Base-by-base conservation (phyloP, 352 stramenopile species). In the Phytophthora pisi region DNA sequence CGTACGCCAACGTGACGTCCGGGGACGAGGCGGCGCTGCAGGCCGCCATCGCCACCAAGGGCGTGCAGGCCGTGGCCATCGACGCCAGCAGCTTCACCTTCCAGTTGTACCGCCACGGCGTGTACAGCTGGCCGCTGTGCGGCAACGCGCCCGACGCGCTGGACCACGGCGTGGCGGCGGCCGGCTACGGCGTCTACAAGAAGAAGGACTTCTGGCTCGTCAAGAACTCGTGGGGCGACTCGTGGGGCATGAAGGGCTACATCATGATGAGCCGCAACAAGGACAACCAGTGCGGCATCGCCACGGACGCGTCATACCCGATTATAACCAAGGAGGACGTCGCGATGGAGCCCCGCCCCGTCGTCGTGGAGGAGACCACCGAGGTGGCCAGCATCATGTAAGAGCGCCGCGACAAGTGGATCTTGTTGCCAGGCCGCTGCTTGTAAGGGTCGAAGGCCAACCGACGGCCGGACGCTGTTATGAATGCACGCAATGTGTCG, bases 151-250 rank as follows among this genome's bases (percentile, higher is more conserved):
- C 98, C n/a, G 96, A 99, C 65, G 70, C 85, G 63, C 78, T 99
- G 46, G 96, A 99, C 67, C 97, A 99, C 77, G 95, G 90, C 51
- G 96, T 99, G n/a, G 70, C 90, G 0, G 82, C 96, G 23, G 96
- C 95, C 13, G 97, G 96, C 42, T 99, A 98, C 61, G 96, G 94
- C 23, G 52, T 66, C 3, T 78, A 74, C 59, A 95, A 96, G 60
- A 83, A 91, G 56, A 82, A 88, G 28, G 82, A 97, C 61, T 98
- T 97, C 74, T 98, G 92, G 90, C 79, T 97, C 38, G 81, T 99
- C 30, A 91, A 97, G 62, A 99, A 99, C 81, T 97, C 87, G 53
- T 99, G 96, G 96, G 81, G 85, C 18, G 65, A 74, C 10, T 74
- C 64, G 34, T 98, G 93, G 93, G 93, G 93, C 46, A 91, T 97